Conservation (phyloP, 176 grass and related monocot genomes). For the Alloteropsis semialata region DNA sequence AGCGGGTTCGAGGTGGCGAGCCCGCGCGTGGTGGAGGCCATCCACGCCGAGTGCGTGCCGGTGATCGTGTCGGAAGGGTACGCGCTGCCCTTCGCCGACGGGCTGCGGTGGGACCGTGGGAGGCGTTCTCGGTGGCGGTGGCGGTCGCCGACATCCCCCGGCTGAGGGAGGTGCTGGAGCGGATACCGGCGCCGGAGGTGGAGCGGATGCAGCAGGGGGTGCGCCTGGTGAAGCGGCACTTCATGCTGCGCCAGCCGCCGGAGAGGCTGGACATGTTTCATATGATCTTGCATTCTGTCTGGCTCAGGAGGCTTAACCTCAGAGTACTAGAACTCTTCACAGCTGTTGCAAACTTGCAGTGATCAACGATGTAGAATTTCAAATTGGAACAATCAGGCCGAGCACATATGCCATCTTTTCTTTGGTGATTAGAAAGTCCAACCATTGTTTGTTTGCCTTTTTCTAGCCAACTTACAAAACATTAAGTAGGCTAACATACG, state of each 20-base stretch:
- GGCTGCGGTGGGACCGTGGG: slow-evolving; percentile 78
- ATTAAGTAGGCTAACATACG: no score
- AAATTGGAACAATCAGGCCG: no score
- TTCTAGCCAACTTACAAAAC: no score
- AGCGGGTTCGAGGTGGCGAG: slow-evolving; percentile 80
- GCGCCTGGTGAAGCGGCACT: slow-evolving; percentile 59
- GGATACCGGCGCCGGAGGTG: slow-evolving; percentile 53
- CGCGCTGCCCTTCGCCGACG: slow-evolving; percentile 60
- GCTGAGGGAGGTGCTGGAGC: slow-evolving; percentile 50
- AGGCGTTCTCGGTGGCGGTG: slow-evolving; percentile 67
- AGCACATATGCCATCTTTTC: no score
- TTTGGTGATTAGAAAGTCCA: no score
- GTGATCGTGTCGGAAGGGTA: slow-evolving; percentile 61
- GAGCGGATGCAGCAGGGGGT: slow-evolving; percentile 45
- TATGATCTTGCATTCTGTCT: slow-evolving; percentile 84
- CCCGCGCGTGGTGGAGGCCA: slow-evolving; percentile 70
- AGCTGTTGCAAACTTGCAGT: no score
- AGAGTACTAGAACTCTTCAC: not conserved
- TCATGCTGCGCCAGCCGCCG: slow-evolving; percentile 52
- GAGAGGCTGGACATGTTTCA: slow-evolving; percentile 68
- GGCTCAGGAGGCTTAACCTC: slow-evolving; percentile 77
- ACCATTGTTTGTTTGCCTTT: no score
- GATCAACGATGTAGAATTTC: no score
- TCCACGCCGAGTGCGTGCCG: slow-evolving; percentile 71
- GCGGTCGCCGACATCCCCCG: slow-evolving; percentile 40